A percentile compares a stretch with the other conserved stretches of the same genome.
Conservation (phyloP, 306 rosid genomes). For the Rosa lucieae region DNA sequence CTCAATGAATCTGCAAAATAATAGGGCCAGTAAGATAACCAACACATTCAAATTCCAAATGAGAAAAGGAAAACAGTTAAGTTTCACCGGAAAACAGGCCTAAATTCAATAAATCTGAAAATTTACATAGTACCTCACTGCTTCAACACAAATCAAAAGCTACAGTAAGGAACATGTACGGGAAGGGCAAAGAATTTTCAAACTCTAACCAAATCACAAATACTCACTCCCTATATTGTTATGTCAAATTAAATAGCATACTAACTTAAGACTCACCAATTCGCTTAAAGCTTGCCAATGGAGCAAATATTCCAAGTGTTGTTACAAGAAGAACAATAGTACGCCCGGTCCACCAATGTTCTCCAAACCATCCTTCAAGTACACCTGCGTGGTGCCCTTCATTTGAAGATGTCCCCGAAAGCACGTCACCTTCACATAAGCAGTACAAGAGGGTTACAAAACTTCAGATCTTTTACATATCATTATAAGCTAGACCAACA, state of each 20-base stretch:
- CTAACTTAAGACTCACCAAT: conserved; percentile 51
- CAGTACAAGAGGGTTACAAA: conserved; percentile 35
- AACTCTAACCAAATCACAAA: neutral
- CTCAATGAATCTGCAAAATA: conserved; percentile 84
- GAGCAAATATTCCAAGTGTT: conserved; percentile 60
- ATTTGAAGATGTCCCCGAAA: conserved; percentile 80
- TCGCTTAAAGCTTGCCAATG: conserved; percentile 71
- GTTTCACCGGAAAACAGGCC: conserved; percentile 9
- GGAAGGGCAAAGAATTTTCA: neutral
- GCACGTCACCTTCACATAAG: conserved; percentile 72
- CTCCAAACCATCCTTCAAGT: conserved; percentile 93
- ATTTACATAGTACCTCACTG: neutral
- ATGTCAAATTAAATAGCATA: neutral
- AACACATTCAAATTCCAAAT: neutral
- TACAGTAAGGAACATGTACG: neutral
- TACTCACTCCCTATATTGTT: neutral
- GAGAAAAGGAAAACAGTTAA: neutral
- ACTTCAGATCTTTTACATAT: conserved; percentile 16
- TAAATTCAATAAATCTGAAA: conserved; percentile 1
- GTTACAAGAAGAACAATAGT: conserved; percentile 53
- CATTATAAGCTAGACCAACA: neutral
- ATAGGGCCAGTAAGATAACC: conserved; percentile 22
- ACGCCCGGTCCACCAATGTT: conserved; percentile 81
- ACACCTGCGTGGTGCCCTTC: conserved; percentile 74
- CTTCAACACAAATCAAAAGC: conserved; percentile 9